A percentile compares a stretch with the other conserved stretches of the same genome.
phyloP scores from a whole-genome alignment of 768 basidiomycete species.

The Termitomyces sp. region DNA sequence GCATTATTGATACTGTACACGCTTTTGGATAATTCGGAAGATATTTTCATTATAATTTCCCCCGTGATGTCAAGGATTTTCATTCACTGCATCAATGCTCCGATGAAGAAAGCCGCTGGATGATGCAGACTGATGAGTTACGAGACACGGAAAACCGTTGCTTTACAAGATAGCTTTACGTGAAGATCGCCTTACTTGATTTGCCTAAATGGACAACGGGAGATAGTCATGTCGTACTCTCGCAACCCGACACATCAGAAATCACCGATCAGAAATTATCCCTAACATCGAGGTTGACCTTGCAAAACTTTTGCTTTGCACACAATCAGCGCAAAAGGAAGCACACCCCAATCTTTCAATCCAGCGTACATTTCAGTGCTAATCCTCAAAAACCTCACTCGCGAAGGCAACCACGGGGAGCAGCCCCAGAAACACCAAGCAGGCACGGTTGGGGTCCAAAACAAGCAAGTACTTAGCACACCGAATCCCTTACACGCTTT shows the following conservation, averaged over 20 bases:
- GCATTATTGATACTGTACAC: not conserved
- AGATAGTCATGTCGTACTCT: not conserved
- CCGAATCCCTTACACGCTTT: not conserved
- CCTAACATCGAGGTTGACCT: not conserved
- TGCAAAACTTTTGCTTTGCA: constrained; percentile 4
- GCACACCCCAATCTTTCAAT: not conserved
- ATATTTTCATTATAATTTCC: too few species aligned
- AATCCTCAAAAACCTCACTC: not conserved
- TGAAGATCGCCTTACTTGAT: not conserved
- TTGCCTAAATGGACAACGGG: not conserved
- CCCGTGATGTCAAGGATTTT: not conserved
- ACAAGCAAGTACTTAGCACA: not conserved
- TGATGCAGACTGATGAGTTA: too few species aligned
- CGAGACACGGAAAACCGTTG: too few species aligned
- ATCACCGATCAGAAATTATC: not conserved
- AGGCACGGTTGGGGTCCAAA: constrained; percentile 3
- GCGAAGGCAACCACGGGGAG: constrained; percentile 1
- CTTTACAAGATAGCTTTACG: not conserved
- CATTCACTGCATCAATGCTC: too few species aligned
- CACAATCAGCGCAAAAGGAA: constrained; percentile 1
- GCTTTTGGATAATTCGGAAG: too few species aligned
- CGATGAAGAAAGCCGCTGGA: not conserved
- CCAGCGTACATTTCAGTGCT: not conserved
- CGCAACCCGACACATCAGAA: constrained; percentile 2
- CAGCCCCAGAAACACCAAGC: not conserved